phyloP scores from a whole-genome alignment of 768 basidiomycete genomes.

The Gymnopilus dilepis region DNA sequence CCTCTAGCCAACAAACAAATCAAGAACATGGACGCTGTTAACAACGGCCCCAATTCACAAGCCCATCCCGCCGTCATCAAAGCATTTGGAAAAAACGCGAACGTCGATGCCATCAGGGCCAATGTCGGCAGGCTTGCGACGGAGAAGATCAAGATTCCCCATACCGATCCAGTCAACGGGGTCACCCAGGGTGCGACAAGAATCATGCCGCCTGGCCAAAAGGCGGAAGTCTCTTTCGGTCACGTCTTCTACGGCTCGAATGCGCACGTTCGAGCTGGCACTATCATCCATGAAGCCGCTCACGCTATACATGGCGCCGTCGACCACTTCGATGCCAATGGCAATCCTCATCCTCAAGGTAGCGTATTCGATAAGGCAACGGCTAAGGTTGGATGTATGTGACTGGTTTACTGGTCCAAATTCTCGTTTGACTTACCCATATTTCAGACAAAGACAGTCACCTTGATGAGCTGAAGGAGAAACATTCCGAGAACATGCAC shows the following conservation, averaged over 20 bases:
- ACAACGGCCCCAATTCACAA: constrained; percentile 3
- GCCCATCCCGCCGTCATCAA: constrained; percentile 1
- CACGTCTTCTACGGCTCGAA: constrained; percentile 2
- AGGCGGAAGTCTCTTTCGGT: constrained; percentile 2
- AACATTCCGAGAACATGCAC: constrained; percentile 6
- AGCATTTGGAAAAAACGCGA: constrained; percentile 11
- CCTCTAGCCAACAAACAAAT: constrained; percentile 11
- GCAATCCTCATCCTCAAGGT: constrained; percentile 6
- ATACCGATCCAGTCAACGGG: background rate
- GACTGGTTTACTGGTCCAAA: background rate
- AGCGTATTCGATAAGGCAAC: background rate
- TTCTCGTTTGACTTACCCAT: background rate
- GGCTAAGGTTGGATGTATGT: constrained; percentile 13
- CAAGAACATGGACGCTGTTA: constrained; percentile 2
- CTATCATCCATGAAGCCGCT: constrained; percentile 15
- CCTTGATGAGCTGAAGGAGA: background rate
- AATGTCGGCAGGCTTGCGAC: background rate
- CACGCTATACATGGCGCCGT: constrained; percentile 5
- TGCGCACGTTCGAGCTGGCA: constrained; percentile 8
- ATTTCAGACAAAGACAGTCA: constrained; percentile 19
- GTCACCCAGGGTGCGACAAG: constrained; percentile 11
- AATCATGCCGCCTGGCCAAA: background rate
- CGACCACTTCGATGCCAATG: constrained; percentile 12
- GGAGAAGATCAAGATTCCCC: background rate
- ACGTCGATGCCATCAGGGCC: constrained; percentile 9